phyloP scores from a whole-genome alignment of 345 rosid species.

The Limnanthes douglasii region DNA sequence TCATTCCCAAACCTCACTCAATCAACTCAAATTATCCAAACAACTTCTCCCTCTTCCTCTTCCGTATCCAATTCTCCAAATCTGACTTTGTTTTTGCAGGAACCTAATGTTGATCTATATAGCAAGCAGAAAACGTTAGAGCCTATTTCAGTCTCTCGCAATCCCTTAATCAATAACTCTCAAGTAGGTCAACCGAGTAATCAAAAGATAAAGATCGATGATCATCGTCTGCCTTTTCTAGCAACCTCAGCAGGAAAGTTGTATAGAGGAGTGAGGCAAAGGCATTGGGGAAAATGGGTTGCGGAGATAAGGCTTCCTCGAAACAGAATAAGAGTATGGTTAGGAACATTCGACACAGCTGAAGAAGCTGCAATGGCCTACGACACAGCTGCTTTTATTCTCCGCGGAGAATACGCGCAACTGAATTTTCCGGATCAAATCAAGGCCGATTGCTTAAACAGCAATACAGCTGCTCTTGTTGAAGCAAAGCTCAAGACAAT shows the following conservation, averaged over 20 bases:
- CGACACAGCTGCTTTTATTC: slow-evolving; percentile 79
- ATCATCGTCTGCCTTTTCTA: slow-evolving; percentile 5
- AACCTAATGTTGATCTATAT: slow-evolving; percentile 18
- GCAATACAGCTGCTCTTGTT: slow-evolving; percentile 42
- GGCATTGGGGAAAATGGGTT: slow-evolving; percentile 99
- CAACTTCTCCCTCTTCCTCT: slow-evolving; percentile 10
- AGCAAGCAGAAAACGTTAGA: slow-evolving; percentile 8
- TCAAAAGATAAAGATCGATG: not conserved
- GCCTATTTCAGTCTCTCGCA: slow-evolving; percentile 9
- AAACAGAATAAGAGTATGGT: slow-evolving; percentile 93
- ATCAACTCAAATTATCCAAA: too few species aligned
- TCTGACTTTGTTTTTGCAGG: slow-evolving; percentile 41
- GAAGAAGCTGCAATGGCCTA: slow-evolving; percentile 92
- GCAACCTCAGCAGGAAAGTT: slow-evolving; percentile 36
- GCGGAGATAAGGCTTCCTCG: slow-evolving; percentile 91
- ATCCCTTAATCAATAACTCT: not conserved
- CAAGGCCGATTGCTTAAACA: slow-evolving; percentile 25
- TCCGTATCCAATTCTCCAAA: slow-evolving; percentile 29
- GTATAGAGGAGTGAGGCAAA: slow-evolving; percentile 85
- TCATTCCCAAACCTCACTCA: too few species aligned
- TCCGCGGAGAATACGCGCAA: slow-evolving; percentile 78
- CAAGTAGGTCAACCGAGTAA: not conserved
- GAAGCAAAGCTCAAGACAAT: slow-evolving; percentile 58
- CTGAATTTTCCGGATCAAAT: slow-evolving; percentile 78
- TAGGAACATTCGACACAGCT: slow-evolving; percentile 87